Evolutionary conservation across 345 rosid species (phyloP), one percentile per base, ranked within the genome.

Genomic region (Brassica cretica): DNA sequence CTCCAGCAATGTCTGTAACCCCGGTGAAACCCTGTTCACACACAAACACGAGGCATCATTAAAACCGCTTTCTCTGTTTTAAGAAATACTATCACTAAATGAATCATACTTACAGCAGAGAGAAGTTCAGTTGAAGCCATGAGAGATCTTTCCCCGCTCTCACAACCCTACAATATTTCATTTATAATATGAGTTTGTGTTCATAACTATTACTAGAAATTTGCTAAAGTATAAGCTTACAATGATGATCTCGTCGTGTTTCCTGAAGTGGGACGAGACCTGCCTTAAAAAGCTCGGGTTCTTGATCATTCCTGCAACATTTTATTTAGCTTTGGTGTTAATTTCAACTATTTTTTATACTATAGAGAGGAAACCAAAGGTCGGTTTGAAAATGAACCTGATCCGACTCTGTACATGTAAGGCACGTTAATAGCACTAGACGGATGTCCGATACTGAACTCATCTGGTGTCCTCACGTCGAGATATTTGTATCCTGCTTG

Each of bases 111-210:
- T 84, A 92, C 98, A 65, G 87, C 89, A 39, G 89, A 83, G 68
- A 87, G 75, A 63, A 94, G 97, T 64, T 87, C 97, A 32, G 84
- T 80, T 29, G 97, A 97, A 8, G 97, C 98, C 92, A 90, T 83
- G 71, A 89, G 53, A 68, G 97, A 94, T 64, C 84, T 82, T 59
- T 88, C 76, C 73, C 98, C 97, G 24, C 71, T 69, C 70, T 94
- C 93, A 70, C 97, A 92, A 33, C 98, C 97, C 97, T 94, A 81
- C 53, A 27, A 44, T 64, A 8, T 53, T 37, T 75, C 70, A 59
- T 14, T 68, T 25, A 37, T n/a, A 8, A 6, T 1, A 64, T 3
- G 2, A n/a, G 16, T 19, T 53, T 15, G 5, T 55, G 14, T 6
- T 66, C 72, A 24, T 25, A 3, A 39, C 3, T 1, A 19, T 12